Base-by-base conservation (phyloP, 495 filamentous ascomycete genomes). In the Trichoderma asperelloides region DNA sequence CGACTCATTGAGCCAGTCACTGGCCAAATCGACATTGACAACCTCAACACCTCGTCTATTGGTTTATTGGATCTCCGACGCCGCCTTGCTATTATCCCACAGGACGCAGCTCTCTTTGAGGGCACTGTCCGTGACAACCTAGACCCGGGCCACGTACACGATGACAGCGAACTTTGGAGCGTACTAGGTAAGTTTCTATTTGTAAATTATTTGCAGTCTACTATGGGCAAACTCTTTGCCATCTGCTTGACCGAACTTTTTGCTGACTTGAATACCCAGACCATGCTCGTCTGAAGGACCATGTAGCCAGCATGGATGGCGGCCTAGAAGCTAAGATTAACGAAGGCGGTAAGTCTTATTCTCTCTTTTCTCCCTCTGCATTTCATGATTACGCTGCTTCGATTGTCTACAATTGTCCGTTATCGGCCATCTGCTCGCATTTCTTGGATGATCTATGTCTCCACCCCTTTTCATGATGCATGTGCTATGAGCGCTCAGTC, bases 141-240 rank as follows among this genome's bases (percentile, higher is more conserved):
- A 43, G 96, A 99, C 74, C 96, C 96, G 41, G 90, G 90, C 43
- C 89, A 96, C 77, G 92, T 93, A 64, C 94, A 98, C 73, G 95
- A 96, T 76, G 96, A 99, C 74, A 96, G 93, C 13, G 96, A 97
- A 74, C 86, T 99, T 18, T 99, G 96, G 96, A 93, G 90, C 71
- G 96, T 97, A 47, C 83, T 99, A 63, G 90, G 92, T 94, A 82
- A 74, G 89, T 85, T 30, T 45, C 3, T 39, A n/a, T 63, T 28
- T 1, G 8, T 13, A 15, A 7, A n/a, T 23, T 33, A 49, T 7
- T 12, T 33, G 23, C 7, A 49, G 3, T 5, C 5, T 41, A 41
- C 11, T 37, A 0, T 4, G 1, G 11, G 30, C 63, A 39, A 1
- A n/a, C 2, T 4, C 2, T 18, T 27, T 16, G 3, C 2, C 45